phyloP scores from a whole-genome alignment of 495 filamentous ascomycete species.

The Aspergillus bridgeri region DNA sequence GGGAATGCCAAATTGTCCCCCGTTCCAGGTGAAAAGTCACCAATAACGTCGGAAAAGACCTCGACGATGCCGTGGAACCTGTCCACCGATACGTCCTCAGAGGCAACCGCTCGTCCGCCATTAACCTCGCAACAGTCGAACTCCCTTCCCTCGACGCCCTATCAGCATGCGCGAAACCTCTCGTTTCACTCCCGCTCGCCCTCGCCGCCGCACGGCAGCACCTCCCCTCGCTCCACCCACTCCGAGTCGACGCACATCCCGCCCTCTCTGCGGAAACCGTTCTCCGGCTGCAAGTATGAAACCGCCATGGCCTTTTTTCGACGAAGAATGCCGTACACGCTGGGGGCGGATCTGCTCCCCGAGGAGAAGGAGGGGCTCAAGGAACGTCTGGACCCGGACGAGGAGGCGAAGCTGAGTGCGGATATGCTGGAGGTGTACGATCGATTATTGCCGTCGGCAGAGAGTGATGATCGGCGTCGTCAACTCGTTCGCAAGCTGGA shows the following conservation, averaged over 20 bases:
- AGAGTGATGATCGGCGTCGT: constrained; percentile 70
- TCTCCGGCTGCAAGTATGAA: constrained; percentile 76
- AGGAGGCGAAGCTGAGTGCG: constrained; percentile 71
- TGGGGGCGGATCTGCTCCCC: constrained; percentile 72
- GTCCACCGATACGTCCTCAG: constrained; percentile 34
- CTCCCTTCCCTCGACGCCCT: constrained; percentile 92
- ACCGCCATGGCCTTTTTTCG: constrained; percentile 67
- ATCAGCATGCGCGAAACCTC: constrained; percentile 80
- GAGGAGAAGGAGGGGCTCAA: constrained; percentile 63
- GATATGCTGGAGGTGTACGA: constrained; percentile 84
- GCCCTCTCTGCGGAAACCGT: constrained; percentile 58
- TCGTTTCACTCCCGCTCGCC: constrained; percentile 82
- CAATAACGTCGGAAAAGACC: constrained; percentile 40
- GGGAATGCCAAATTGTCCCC: constrained; percentile 41
- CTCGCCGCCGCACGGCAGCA: constrained; percentile 73
- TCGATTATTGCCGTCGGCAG: constrained; percentile 74
- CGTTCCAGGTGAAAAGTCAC: constrained; percentile 40
- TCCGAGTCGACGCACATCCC: constrained; percentile 78
- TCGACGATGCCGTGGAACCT: constrained; percentile 43
- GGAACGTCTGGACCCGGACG: constrained; percentile 64
- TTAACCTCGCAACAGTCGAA: constrained; percentile 69
- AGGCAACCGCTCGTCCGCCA: constrained; percentile 38
- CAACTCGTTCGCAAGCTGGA: constrained; percentile 83
- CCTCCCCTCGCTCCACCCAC: constrained; percentile 85
- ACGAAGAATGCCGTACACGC: constrained; percentile 84